These are phyloP conservation scores for Spathaspora hagerdaliae DNA, from an alignment of 805 yeast species.

Conservation along the genomic window DNA sequence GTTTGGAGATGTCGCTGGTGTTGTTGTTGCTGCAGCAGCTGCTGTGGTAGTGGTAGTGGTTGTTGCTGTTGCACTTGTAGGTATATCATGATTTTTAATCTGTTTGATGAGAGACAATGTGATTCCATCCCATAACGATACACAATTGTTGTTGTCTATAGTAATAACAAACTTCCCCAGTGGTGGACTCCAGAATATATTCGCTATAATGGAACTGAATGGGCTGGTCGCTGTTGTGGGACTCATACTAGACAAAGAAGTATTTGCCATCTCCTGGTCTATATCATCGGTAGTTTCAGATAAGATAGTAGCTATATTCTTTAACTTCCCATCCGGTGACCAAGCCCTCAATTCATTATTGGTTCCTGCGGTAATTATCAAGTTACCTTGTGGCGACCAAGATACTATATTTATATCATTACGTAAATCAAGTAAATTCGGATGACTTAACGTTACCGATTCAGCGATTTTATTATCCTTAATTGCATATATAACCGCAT, in stretches of 20 bases:
- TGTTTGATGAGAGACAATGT: slow-evolving; percentile 31
- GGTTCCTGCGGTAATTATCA: slow-evolving; percentile 59
- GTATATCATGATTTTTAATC: slow-evolving; percentile 13
- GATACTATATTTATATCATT: slow-evolving; percentile 32
- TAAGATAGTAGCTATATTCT: slow-evolving; percentile 37
- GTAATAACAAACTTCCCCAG: slow-evolving; percentile 51
- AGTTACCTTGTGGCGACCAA: slow-evolving; percentile 68
- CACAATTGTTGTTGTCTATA: slow-evolving; percentile 43
- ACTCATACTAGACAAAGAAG: not conserved
- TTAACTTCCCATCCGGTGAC: slow-evolving; percentile 65
- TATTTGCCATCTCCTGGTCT: not conserved
- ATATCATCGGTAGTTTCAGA: slow-evolving; percentile 4
- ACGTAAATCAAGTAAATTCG: slow-evolving; percentile 13
- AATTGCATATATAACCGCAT: slow-evolving; percentile 43
- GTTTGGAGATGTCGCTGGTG: not conserved
- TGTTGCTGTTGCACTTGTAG: not conserved
- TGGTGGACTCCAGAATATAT: slow-evolving; percentile 57
- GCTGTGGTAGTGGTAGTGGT: not conserved
- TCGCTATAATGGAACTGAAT: slow-evolving; percentile 36
- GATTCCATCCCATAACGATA: slow-evolving; percentile 62
- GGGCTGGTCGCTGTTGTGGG: not conserved
- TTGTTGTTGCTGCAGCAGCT: not conserved
- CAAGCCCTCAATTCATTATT: slow-evolving; percentile 79
- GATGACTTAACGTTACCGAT: slow-evolving; percentile 27
- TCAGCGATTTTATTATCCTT: slow-evolving; percentile 22